These are phyloP conservation scores for Lactarius sp. DNA, from an alignment of 768 basidiomycete species.

Conservation along the genomic window DNA sequence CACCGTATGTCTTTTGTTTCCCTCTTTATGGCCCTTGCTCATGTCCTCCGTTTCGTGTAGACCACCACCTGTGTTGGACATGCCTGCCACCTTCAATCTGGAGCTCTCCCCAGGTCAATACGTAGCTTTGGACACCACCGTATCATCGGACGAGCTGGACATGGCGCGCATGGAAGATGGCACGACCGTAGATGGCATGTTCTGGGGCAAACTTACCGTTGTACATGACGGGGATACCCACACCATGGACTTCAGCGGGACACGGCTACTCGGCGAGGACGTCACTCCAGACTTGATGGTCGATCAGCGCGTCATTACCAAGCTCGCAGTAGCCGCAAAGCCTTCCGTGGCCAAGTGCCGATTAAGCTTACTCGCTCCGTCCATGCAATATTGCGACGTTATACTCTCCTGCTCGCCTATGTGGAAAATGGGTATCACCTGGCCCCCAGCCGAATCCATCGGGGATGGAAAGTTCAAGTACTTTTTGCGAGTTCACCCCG, in stretches of 20 bases:
- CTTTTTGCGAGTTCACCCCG: constrained; percentile 77
- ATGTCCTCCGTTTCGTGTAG: constrained; percentile 28
- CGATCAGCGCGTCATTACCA: constrained; percentile 72
- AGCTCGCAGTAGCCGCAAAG: constrained; percentile 68
- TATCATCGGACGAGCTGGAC: constrained; percentile 75
- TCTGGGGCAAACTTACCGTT: constrained; percentile 85
- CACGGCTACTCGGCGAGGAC: constrained; percentile 60
- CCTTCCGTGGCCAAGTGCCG: constrained; percentile 73
- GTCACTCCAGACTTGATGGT: constrained; percentile 65
- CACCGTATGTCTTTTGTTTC: constrained; percentile 41
- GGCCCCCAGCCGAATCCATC: constrained; percentile 69
- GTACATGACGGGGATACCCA: constrained; percentile 74
- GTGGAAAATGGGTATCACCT: constrained; percentile 72
- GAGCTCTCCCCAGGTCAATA: constrained; percentile 76
- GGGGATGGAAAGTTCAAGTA: constrained; percentile 74
- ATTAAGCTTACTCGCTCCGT: constrained; percentile 66
- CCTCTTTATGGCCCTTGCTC: neutral
- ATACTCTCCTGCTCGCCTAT: constrained; percentile 62
- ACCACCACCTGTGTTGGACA: constrained; percentile 73
- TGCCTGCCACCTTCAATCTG: constrained; percentile 81
- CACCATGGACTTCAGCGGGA: constrained; percentile 78
- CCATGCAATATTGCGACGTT: constrained; percentile 76
- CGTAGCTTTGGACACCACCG: constrained; percentile 74
- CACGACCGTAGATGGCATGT: constrained; percentile 76
- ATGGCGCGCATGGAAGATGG: constrained; percentile 93